Evolutionary conservation across 148 eudicot genomes (phyloP).

Genomic region (Suaeda aralocaspica): DNA sequence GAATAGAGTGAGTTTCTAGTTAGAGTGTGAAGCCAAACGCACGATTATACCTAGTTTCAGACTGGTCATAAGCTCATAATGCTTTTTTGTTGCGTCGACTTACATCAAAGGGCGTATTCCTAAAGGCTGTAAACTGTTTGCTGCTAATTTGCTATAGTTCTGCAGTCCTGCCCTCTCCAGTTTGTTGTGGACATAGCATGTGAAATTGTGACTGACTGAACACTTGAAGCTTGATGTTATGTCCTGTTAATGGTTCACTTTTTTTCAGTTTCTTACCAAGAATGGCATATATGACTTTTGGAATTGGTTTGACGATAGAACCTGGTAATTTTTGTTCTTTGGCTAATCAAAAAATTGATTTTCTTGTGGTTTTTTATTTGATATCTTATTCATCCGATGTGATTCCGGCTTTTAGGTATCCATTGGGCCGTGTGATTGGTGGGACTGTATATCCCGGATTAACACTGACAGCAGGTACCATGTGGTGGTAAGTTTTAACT

Average conservation of each 20-base stretch:
- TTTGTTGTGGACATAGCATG: background rate
- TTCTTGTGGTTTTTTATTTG: background rate
- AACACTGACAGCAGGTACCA: conserved; percentile 89
- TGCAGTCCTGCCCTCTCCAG: background rate
- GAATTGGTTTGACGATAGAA: conserved; percentile 99
- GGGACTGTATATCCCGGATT: conserved; percentile 98
- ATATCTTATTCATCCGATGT: conserved; percentile 3
- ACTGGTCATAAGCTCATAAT: background rate
- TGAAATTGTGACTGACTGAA: background rate
- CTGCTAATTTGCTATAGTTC: background rate
- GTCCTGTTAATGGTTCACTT: background rate
- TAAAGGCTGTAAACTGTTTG: background rate
- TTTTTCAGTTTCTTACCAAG: conserved; percentile 67
- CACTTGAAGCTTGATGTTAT: conserved; percentile 10
- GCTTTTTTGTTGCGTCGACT: background rate
- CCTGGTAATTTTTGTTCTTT: conserved; percentile 60
- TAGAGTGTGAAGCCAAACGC: background rate
- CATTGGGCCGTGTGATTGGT: conserved; percentile 98
- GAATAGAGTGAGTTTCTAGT: background rate
- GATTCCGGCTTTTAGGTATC: conserved; percentile 58
- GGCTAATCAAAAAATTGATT: conserved; percentile 3
- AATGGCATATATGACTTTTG: conserved; percentile 97
- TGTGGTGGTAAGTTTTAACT: conserved; percentile 77
- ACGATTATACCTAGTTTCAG: background rate
- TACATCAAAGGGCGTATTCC: background rate